These are phyloP conservation scores for Aspergillus sclerotiicarbonarius DNA, from an alignment of 495 filamentous ascomycete species.

Conservation along the genomic window DNA sequence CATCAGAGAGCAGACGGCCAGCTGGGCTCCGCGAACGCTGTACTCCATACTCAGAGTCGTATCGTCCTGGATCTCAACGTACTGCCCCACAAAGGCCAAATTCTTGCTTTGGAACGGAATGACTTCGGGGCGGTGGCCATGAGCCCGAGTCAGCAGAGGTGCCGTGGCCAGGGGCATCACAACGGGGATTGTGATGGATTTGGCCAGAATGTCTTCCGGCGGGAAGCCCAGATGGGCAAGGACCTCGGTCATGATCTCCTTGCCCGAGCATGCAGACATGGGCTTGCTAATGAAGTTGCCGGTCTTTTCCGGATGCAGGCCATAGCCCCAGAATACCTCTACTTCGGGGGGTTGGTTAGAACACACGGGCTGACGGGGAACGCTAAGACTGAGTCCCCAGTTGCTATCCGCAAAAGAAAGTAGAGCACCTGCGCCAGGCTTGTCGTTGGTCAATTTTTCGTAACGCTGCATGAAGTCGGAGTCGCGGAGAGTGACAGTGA, in stretches of 20 bases:
- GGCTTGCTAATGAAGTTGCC: constrained; percentile 40
- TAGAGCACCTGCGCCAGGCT: constrained; percentile 31
- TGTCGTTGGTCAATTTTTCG: constrained; percentile 27
- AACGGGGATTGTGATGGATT: constrained; percentile 25
- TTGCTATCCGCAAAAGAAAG: constrained; percentile 34
- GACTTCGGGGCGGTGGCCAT: constrained; percentile 33
- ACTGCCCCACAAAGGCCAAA: constrained; percentile 42
- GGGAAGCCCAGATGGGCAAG: constrained; percentile 31
- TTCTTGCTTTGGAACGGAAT: constrained; percentile 33
- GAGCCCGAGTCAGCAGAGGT: constrained; percentile 30
- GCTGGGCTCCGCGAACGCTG: constrained; percentile 40
- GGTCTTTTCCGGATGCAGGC: constrained; percentile 20
- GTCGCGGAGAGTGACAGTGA: constrained; percentile 39
- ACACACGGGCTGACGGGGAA: constrained; percentile 40
- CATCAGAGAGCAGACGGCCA: constrained; percentile 33
- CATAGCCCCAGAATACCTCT: constrained; percentile 39
- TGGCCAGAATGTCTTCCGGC: constrained; percentile 11
- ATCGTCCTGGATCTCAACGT: constrained; percentile 39
- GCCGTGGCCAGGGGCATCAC: constrained; percentile 37
- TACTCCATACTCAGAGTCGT: constrained; percentile 43
- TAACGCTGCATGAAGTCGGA: constrained; percentile 28
- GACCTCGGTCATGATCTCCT: constrained; percentile 38
- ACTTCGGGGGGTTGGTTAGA: constrained; percentile 26
- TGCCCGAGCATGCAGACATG: constrained; percentile 36
- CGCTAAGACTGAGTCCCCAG: constrained; percentile 36